Conservation (phyloP, 2,329 filamentous ascomycete species). For the Talaromyces sp. region DNA sequence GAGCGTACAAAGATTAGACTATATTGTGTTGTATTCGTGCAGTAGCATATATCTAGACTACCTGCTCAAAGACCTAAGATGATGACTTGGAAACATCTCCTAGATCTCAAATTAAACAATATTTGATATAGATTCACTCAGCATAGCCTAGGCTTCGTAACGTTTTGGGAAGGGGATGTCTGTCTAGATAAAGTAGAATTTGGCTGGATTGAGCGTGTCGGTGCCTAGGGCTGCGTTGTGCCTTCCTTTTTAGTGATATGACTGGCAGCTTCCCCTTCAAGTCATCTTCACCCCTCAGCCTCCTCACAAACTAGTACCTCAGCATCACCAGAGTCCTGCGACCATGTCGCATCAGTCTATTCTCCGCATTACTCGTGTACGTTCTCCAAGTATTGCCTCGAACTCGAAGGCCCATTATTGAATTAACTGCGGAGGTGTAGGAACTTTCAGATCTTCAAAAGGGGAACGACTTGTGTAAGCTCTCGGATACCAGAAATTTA, state of each 20-base stretch:
- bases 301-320: neutral
- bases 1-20: neutral
- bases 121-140: neutral
- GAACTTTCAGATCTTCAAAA: slow-evolving; percentile 84
- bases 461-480: slow-evolving; percentile 75
- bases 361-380: slow-evolving; percentile 79
- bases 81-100: neutral
- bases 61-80: neutral
- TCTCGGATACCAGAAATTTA: too few species aligned
- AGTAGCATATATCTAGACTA: neutral
- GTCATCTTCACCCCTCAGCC: too few species aligned
- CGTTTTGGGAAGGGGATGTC: neutral
- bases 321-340: neutral
- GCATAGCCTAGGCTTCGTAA: too few species aligned
- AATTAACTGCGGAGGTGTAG: slow-evolving; percentile 42
- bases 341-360: slow-evolving; percentile 79
- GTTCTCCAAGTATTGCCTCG: slow-evolving; percentile 23
- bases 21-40: neutral
- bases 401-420: neutral
- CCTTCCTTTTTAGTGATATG: neutral
- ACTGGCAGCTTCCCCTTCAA: neutral
- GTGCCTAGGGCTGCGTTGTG: neutral
- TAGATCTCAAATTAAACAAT: neutral
- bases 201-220: neutral
- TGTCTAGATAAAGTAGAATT: neutral